phyloP scores from a whole-genome alignment of 2,329 filamentous ascomycete species.

The Coniochaeta pulveracea region DNA sequence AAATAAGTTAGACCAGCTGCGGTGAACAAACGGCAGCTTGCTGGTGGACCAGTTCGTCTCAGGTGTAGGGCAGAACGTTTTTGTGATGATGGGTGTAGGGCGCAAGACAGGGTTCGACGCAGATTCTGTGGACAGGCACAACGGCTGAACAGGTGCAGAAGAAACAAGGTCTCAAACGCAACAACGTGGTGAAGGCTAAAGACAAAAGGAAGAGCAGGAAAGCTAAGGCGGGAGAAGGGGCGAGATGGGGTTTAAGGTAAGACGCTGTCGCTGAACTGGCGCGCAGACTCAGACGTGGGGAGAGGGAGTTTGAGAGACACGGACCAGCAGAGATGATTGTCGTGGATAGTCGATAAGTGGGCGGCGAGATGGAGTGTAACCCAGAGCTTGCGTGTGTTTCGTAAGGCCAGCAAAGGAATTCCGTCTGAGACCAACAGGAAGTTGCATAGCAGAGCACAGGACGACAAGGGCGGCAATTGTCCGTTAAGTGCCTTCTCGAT shows the following conservation, averaged over 20 bases:
- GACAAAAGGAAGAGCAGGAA: background rate
- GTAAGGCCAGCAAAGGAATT: constrained; percentile 5
- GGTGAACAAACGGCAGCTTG: constrained; percentile 24
- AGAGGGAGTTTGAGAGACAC: background rate
- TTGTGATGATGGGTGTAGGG: no score
- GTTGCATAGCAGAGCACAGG: constrained; percentile 3
- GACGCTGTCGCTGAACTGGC: constrained; percentile 4
- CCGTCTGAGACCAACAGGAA: constrained; percentile 1
- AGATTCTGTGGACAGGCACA: background rate
- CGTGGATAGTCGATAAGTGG: no score
- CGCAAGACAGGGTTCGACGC: background rate
- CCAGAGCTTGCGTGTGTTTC: no score
- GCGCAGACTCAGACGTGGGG: background rate
- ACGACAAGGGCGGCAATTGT: no score
- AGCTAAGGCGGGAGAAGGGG: background rate
- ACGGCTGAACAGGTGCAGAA: background rate
- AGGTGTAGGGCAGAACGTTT: constrained; percentile 8
- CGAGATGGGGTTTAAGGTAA: constrained; percentile 1
- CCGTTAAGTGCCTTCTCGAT: constrained; percentile 1
- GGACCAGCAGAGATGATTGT: background rate
- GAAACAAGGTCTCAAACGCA: constrained; percentile 3
- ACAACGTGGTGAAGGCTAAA: background rate
- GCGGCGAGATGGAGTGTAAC: no score
- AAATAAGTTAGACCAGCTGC: constrained; percentile 21
- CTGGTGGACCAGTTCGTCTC: constrained; percentile 21